phyloP scores from a whole-genome alignment of 192 early-diverging fungal genomes.

The Coemansia sp. region DNA sequence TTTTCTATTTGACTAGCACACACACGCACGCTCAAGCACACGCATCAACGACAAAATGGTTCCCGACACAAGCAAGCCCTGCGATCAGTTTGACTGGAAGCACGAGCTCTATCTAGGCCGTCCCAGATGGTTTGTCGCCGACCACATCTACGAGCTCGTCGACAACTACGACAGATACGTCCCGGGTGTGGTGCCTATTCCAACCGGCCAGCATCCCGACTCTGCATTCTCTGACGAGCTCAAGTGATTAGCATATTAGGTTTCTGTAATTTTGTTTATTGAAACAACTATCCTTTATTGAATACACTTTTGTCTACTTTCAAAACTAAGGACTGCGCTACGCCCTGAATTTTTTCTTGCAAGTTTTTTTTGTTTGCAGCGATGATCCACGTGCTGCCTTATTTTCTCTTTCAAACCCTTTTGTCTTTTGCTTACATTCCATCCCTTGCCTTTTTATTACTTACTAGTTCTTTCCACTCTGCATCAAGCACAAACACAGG shows the following conservation, averaged over 20 bases:
- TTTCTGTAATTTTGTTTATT: background rate
- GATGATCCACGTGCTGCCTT: no score
- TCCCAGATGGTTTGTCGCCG: constrained; percentile 53
- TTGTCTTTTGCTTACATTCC: background rate
- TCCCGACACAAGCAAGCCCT: constrained; percentile 54
- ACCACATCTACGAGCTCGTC: constrained; percentile 55
- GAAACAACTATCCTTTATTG: background rate
- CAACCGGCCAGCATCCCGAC: constrained; percentile 49
- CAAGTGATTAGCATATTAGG: background rate
- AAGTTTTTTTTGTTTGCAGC: background rate
- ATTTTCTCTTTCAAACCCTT: background rate
- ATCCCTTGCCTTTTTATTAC: background rate
- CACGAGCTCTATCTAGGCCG: constrained; percentile 54
- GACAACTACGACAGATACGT: constrained; percentile 42
- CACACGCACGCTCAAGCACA: background rate
- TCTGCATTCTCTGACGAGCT: constrained; percentile 51
- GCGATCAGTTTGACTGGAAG: constrained; percentile 55
- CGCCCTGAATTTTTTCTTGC: no score
- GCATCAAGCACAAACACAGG: constrained; percentile 3
- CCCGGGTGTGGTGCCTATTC: constrained; percentile 49
- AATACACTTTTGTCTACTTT: background rate
- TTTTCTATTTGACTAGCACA: background rate
- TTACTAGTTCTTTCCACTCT: background rate
- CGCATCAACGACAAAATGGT: constrained; percentile 23
- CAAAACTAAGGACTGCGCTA: no score